Evolutionary conservation across 768 basidiomycete species (phyloP).

Genomic region (Mrakia frigida): DNA sequence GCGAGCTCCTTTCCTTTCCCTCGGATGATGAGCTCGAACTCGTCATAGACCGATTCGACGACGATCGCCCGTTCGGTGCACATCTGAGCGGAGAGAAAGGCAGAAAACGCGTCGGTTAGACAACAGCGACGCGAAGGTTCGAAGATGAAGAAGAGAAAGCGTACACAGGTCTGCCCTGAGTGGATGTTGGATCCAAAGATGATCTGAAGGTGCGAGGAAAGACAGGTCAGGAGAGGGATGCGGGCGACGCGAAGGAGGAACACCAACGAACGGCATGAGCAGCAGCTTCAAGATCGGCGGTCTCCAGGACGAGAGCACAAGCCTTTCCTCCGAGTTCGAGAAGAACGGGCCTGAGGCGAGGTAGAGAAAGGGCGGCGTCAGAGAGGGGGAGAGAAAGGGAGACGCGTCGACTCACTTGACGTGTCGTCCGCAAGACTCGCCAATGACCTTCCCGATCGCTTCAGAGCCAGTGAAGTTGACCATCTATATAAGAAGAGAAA

Average conservation of each 20-base stretch:
- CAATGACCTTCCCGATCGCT: slow-evolving; percentile 43
- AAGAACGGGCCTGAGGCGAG: slow-evolving; percentile 14
- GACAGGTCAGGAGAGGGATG: neutral
- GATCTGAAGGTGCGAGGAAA: slow-evolving; percentile 32
- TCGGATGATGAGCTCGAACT: slow-evolving; percentile 33
- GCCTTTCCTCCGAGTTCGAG: slow-evolving; percentile 46
- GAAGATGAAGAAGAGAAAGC: neutral
- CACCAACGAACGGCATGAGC: slow-evolving; percentile 47
- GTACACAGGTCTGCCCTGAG: slow-evolving; percentile 42
- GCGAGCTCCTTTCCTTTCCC: slow-evolving; percentile 22
- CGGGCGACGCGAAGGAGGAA: neutral
- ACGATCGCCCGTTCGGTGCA: slow-evolving; percentile 43
- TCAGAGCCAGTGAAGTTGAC: slow-evolving; percentile 33
- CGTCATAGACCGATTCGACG: slow-evolving; percentile 31
- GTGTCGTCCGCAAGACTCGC: slow-evolving; percentile 42
- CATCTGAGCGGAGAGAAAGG: slow-evolving; percentile 33
- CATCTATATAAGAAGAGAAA: neutral
- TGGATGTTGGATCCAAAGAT: slow-evolving; percentile 42
- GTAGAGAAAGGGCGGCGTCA: neutral
- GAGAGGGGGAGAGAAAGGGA: neutral
- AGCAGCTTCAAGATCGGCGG: slow-evolving; percentile 55
- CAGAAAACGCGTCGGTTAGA: neutral
- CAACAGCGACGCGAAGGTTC: neutral
- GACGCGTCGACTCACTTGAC: slow-evolving; percentile 40
- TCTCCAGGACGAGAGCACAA: slow-evolving; percentile 45